Base-by-base conservation (phyloP, 140 eudicot genomes). In the Anethum foeniculum region DNA sequence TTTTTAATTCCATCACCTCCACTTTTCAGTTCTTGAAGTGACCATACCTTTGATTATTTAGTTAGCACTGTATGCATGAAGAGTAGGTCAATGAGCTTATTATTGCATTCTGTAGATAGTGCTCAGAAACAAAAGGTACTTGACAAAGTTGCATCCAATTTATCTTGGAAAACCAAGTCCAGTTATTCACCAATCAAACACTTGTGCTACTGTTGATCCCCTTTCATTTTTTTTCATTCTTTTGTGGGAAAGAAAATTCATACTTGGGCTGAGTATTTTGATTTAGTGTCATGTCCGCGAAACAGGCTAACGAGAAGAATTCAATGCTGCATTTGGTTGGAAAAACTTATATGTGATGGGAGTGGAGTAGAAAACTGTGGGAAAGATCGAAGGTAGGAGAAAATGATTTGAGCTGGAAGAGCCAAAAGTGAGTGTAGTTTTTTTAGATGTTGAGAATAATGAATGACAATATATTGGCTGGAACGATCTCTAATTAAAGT, bases 71-170 rank as follows among this genome's bases (percentile, higher is more conserved):
- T n/a, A 5, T 13, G 16, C 38, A 7, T 60, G 25, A 2, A 39
- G 27, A 28, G 41, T 71, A 71, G 64, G 82, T 67, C 82, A 79
- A 67, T 79, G 21, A 67, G 41, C 64, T 64, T 43, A 65, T 65
- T 11, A 67, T 79, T 43, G 56, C 62, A 79, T 7, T 75, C 34
- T 75, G 56, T 75, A 44, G 78, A 43, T 75, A 75, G 36, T 75
- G 78, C 77, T 73, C 32, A 44, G 28, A 73, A 39, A 23, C 76
- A 15, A 36, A 34, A 30, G 27, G 76, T 71, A 36, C 76, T 68
- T 68, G 39, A 32, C 76, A 71, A 71, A 71, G 49, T 34, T 71
- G 49, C 27, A 27, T 1, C 5, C 46, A 8, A 34, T 36, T 7
- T n/a, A 7, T 21, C 47, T 39, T 8, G 54, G 8, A 21, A 72